phyloP scores from a whole-genome alignment of 2,329 filamentous ascomycete genomes.

The Dendrostoma leiphaemia region DNA sequence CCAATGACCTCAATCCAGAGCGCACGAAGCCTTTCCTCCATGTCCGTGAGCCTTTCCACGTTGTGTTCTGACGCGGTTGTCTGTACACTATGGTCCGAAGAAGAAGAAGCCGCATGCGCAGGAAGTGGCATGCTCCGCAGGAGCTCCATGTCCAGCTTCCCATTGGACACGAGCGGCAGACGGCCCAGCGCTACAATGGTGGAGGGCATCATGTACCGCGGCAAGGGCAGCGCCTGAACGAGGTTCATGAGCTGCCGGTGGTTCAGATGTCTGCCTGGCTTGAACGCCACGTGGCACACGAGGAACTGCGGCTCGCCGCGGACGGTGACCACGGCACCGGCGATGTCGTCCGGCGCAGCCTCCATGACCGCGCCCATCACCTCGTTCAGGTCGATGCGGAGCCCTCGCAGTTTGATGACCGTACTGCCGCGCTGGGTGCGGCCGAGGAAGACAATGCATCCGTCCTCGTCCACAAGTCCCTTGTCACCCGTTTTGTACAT shows the following conservation, averaged over 20 bases:
- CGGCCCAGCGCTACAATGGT: slow-evolving; percentile 24
- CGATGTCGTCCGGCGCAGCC: not conserved
- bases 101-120: no score
- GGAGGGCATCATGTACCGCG: slow-evolving; percentile 34
- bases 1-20: no score
- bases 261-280: not conserved
- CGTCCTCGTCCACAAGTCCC: slow-evolving; percentile 32
- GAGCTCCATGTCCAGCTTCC: slow-evolving; percentile 32
- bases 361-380: not conserved
- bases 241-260: no score
- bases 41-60: no score
- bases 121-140: slow-evolving; percentile 25
- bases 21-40: no score
- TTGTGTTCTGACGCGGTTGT: no score
- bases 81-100: no score
- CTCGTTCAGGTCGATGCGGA: slow-evolving; percentile 34
- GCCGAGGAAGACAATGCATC: slow-evolving; percentile 31
- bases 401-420: slow-evolving; percentile 41
- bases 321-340: not conserved
- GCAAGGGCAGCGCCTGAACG: slow-evolving; percentile 22
- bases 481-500: slow-evolving; percentile 41
- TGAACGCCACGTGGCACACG: slow-evolving; percentile 1
- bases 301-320: not conserved
- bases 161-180: slow-evolving; percentile 28
- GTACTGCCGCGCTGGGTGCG: no score